These are phyloP conservation scores for Dioszegia aurantiaca DNA, from an alignment of 768 basidiomycete species.

Conservation along the genomic window DNA sequence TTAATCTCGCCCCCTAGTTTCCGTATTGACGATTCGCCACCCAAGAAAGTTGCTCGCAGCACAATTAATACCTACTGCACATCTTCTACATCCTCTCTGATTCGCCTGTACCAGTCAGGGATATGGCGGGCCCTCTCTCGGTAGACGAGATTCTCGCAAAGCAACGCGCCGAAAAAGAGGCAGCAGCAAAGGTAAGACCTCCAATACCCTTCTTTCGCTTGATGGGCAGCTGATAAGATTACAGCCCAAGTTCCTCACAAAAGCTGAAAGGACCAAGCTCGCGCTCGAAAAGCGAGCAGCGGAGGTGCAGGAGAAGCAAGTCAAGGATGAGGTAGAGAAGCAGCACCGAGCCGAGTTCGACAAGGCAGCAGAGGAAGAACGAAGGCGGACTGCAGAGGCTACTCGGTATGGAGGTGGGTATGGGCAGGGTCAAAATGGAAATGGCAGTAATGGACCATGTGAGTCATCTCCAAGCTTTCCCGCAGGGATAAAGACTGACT, in stretches of 20 bases:
- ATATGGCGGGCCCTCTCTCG: conserved; percentile 66
- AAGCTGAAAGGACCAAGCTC: conserved; percentile 81
- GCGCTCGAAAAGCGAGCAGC: conserved; percentile 82
- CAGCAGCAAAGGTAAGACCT: conserved; percentile 70
- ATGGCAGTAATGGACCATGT: not conserved
- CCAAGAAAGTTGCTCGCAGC: too few relatives aligned
- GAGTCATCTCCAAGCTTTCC: not conserved
- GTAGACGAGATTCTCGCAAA: conserved; percentile 82
- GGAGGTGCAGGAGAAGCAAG: conserved; percentile 73
- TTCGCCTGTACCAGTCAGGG: not conserved
- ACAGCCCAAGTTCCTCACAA: conserved; percentile 91
- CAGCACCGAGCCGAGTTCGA: conserved; percentile 71
- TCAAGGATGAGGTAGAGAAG: conserved; percentile 62
- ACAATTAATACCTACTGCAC: too few relatives aligned
- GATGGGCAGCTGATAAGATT: conserved; percentile 13
- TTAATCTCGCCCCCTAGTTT: too few relatives aligned
- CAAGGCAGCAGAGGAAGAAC: conserved; percentile 65
- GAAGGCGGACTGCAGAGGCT: conserved; percentile 54
- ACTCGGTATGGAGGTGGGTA: conserved; percentile 56
- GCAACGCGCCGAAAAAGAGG: conserved; percentile 84
- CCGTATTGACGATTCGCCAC: too few relatives aligned
- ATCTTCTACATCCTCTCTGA: too few relatives aligned
- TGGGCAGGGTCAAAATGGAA: conserved; percentile 26
- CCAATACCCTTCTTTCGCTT: not conserved
- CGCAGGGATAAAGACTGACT: conserved; percentile 52